phyloP scores from a whole-genome alignment of 768 basidiomycete genomes.

The Agrocybe chaxingu region DNA sequence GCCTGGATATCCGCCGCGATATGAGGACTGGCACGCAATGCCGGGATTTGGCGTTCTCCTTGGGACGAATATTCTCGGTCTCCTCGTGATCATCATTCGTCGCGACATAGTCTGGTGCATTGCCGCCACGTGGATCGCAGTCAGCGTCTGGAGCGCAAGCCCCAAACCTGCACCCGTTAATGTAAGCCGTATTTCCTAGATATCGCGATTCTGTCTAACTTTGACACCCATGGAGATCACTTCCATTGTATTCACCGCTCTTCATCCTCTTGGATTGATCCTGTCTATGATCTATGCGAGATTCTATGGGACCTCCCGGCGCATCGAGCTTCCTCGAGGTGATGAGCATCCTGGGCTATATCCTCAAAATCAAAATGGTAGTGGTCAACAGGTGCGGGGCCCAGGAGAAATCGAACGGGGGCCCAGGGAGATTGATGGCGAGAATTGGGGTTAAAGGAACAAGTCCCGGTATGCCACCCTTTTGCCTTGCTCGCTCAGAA shows the following conservation, averaged over 20 bases:
- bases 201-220: neutral
- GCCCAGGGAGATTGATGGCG: conserved; percentile 40
- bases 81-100: conserved; percentile 52
- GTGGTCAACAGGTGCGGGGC: neutral
- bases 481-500: too few relatives aligned
- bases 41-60: conserved; percentile 69
- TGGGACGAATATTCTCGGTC: conserved; percentile 56
- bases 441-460: conserved; percentile 14
- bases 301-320: conserved; percentile 17
- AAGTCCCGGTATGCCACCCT: neutral
- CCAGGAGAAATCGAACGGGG: conserved; percentile 13
- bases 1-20: conserved; percentile 45
- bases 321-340: conserved; percentile 18
- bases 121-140: conserved; percentile 71
- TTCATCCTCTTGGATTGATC: conserved; percentile 63
- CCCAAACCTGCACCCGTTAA: conserved; percentile 67
- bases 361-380: conserved; percentile 6
- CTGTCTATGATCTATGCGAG: conserved; percentile 38
- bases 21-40: conserved; percentile 64
- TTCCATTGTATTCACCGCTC: conserved; percentile 56
- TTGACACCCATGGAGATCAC: conserved; percentile 40
- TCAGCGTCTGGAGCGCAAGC: conserved; percentile 55
- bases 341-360: conserved; percentile 22
- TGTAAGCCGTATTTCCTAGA: conserved; percentile 35
- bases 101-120: conserved; percentile 75